Base-by-base conservation (phyloP, 768 basidiomycete genomes). In the Xerocomellus amylosporus region DNA sequence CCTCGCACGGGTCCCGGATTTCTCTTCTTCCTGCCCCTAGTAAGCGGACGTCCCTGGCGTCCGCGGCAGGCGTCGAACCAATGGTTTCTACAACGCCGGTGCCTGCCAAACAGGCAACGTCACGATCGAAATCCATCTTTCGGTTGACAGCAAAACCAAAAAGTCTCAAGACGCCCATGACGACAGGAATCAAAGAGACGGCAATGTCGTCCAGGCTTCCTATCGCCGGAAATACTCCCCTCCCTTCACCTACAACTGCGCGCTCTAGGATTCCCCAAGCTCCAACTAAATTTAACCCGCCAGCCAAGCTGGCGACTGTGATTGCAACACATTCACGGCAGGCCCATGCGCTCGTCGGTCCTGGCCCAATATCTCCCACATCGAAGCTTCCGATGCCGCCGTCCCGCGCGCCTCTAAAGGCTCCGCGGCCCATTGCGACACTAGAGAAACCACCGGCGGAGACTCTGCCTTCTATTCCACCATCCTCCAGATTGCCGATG, bases 121-220 rank as follows among this genome's bases (percentile, higher is more conserved):
- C 38, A 6, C 59, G 66, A 39, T 48, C 70, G 9, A 72, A 72
- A 50, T 68, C 69, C 14, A 72, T 72, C 17, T 70, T 70, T 49
- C 58, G 64, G 8, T 53, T 68, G 48, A 52, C 66, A 14, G 50
- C 62, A 8, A 70, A 66, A 56, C 50, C 64, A 38, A 70, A 71
- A 38, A 54, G 45, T 34, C 34, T 57, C 28, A 68, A 66, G 46
- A 41, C 31, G 9, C 64, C 66, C 4, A 12, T 38, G 6, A 14
- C 46, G 2, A 45, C 52, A 10, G 54, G 49, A 26, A 34, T 37
- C 28, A 53, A 51, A 34, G 31, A 14, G 28, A 37, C 33, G 7
- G 26, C 42, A n/a, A 38, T 19, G 9, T 46, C 53, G 12, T 58
- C 64, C 6, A 70, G 55, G 37, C 59, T 59, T 31, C 60, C 69